Percentiles rank a stretch among this genome's conserved stretches.
Evolutionary conservation across 2,329 filamentous ascomycete genomes (phyloP).

Genomic region (Volutella citrinella): DNA sequence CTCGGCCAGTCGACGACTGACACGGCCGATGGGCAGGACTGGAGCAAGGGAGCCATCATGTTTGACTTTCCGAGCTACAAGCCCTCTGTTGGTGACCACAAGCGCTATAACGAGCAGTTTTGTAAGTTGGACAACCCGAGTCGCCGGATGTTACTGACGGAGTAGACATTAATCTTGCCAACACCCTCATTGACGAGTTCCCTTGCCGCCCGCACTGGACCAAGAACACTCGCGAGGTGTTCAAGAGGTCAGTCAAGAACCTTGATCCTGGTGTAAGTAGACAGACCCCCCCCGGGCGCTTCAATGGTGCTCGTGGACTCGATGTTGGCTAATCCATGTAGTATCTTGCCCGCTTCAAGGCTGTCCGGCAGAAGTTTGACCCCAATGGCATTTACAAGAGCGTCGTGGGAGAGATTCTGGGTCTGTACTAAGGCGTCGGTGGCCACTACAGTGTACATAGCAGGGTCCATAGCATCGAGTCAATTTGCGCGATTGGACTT

Average conservation of each 20-base stretch:
- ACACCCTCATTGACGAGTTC: constrained; percentile 46
- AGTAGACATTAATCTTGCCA: constrained; percentile 42
- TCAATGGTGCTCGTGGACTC: no score
- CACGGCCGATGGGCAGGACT: constrained; percentile 47
- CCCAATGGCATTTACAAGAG: constrained; percentile 46
- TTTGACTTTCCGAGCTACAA: constrained; percentile 51
- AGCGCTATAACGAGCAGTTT: constrained; percentile 49
- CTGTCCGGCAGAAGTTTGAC: constrained; percentile 45
- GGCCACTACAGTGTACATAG: no score
- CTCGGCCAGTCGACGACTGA: constrained; percentile 47
- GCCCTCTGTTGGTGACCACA: constrained; percentile 41
- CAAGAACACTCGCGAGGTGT: constrained; percentile 49
- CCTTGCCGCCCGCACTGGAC: constrained; percentile 52
- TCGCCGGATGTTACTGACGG: constrained; percentile 1
- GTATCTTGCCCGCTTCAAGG: constrained; percentile 46
- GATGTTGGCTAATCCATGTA: constrained; percentile 8
- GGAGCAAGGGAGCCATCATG: constrained; percentile 48
- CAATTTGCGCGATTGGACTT: no score
- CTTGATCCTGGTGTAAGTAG: constrained; percentile 40
- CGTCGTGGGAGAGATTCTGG: constrained; percentile 47
- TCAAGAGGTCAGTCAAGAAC: constrained; percentile 42
- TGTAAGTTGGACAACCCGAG: constrained; percentile 31
- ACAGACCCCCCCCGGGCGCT: no score
- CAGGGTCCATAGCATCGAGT: no score
- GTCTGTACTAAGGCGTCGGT: no score